phyloP scores from a whole-genome alignment of 495 filamentous ascomycete species.

The Talaromyces liani region DNA sequence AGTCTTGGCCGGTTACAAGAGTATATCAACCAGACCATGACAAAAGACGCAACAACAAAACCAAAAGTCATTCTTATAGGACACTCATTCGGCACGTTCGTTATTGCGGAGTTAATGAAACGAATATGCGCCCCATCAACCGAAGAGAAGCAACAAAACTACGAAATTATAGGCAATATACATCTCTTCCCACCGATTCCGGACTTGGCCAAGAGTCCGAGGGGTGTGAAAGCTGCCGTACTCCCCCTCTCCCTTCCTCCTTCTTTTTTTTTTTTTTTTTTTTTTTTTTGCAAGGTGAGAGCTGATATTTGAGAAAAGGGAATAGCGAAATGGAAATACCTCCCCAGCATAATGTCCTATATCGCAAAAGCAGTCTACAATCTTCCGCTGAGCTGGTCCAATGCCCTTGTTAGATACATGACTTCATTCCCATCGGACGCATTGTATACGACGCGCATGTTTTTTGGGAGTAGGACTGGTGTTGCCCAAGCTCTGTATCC shows the following conservation, averaged over 20 bases:
- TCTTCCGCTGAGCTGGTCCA: background rate
- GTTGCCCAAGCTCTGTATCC: constrained; percentile 7
- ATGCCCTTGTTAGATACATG: background rate
- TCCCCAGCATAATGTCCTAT: background rate
- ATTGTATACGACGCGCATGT: background rate
- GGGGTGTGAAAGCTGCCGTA: constrained; percentile 28
- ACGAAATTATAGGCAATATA: constrained; percentile 51
- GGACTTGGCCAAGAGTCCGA: constrained; percentile 60
- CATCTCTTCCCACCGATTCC: constrained; percentile 74
- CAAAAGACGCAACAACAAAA: background rate
- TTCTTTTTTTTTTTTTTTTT: too few relatives aligned
- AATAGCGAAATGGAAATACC: constrained; percentile 3
- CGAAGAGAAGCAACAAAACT: constrained; percentile 12
- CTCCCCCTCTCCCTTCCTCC: background rate
- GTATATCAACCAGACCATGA: background rate
- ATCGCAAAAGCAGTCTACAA: background rate
- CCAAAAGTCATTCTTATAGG: constrained; percentile 62
- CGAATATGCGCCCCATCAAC: constrained; percentile 29
- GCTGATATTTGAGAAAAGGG: background rate
- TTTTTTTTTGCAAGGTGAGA: background rate
- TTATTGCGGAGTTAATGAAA: constrained; percentile 64
- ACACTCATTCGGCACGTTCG: constrained; percentile 76
- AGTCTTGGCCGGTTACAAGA: background rate
- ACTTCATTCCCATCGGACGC: constrained; percentile 1
- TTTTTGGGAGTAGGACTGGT: constrained; percentile 8